A percentile compares a stretch with the other conserved stretches of the same genome.
These are phyloP conservation scores for Didymellaceae sp. DNA, from an alignment of 2,329 filamentous ascomycete genomes.

Conservation along the genomic window DNA sequence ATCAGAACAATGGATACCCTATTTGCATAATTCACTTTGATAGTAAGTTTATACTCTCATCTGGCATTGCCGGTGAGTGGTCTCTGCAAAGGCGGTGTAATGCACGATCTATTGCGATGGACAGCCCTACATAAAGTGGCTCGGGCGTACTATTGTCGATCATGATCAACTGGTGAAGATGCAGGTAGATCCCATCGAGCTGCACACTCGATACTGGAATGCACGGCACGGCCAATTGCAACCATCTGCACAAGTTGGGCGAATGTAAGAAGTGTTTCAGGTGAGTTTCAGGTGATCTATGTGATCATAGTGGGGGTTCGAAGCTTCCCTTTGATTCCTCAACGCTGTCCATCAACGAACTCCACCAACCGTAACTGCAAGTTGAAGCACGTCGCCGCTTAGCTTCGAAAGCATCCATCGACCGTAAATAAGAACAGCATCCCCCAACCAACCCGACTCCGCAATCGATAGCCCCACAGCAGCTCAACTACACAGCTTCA, in stretches of 20 bases:
- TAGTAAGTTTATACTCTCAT: background rate
- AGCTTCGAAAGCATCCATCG: background rate
- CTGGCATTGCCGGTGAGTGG: background rate
- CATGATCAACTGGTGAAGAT: constrained; percentile 7
- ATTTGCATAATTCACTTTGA: background rate
- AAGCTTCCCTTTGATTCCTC: constrained; percentile 23
- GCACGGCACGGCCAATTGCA: constrained; percentile 6
- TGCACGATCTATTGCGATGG: background rate
- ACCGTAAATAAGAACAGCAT: background rate
- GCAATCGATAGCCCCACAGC: constrained; percentile 8
- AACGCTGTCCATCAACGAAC: constrained; percentile 24
- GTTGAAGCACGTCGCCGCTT: constrained; percentile 5
- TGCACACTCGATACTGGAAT: background rate
- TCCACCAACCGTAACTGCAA: constrained; percentile 17
- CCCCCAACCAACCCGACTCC: background rate
- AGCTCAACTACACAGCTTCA: constrained; percentile 9
- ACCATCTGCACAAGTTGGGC: background rate
- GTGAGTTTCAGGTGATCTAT: constrained; percentile 18
- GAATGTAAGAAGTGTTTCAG: constrained; percentile 17
- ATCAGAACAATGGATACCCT: constrained; percentile 2
- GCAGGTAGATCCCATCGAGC: background rate
- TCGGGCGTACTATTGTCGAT: constrained; percentile 6
- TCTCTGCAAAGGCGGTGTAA: background rate
- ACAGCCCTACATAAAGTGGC: background rate
- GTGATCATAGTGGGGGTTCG: constrained; percentile 32